Conservation (phyloP, 2,329 filamentous ascomycete species). For the Xylaria sp. region DNA sequence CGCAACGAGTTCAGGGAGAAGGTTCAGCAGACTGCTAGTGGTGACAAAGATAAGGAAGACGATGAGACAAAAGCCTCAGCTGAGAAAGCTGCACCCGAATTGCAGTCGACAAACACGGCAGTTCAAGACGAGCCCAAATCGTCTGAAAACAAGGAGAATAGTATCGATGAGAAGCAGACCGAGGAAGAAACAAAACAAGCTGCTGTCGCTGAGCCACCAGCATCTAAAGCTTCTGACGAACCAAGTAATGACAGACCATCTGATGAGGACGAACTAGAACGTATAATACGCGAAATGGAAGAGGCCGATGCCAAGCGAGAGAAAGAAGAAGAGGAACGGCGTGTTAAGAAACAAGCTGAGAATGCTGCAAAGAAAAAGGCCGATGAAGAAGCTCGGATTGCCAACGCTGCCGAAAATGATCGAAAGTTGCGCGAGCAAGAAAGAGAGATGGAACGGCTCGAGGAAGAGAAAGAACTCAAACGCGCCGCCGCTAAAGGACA, state of each 20-base stretch:
- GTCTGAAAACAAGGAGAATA: constrained; percentile 50
- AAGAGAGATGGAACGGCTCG: constrained; percentile 76
- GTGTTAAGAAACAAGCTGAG: constrained; percentile 56
- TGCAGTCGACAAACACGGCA: constrained; percentile 38
- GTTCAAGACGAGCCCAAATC: constrained; percentile 44
- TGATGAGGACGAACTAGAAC: constrained; percentile 67
- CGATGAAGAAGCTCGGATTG: constrained; percentile 58
- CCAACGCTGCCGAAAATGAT: constrained; percentile 67
- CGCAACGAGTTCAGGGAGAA: constrained; percentile 85
- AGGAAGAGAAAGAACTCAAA: constrained; percentile 75
- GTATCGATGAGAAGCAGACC: constrained; percentile 46
- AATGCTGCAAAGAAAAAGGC: constrained; percentile 56
- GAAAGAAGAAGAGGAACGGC: constrained; percentile 59
- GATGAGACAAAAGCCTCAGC: constrained; percentile 51
- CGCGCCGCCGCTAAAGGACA: constrained; percentile 61
- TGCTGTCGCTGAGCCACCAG: constrained; percentile 46
- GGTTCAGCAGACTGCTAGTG: constrained; percentile 70
- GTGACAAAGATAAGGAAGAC: constrained; percentile 61
- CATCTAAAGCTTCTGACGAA: constrained; percentile 53
- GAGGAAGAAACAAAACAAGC: constrained; percentile 47
- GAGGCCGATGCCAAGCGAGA: constrained; percentile 64
- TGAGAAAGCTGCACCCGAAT: constrained; percentile 48
- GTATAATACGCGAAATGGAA: constrained; percentile 72
- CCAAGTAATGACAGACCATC: constrained; percentile 44
- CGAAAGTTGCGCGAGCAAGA: constrained; percentile 78